A percentile compares a stretch with the other conserved stretches of the same genome.
phyloP scores from a whole-genome alignment of 129 eudicot species.

The Solidago caesia region DNA sequence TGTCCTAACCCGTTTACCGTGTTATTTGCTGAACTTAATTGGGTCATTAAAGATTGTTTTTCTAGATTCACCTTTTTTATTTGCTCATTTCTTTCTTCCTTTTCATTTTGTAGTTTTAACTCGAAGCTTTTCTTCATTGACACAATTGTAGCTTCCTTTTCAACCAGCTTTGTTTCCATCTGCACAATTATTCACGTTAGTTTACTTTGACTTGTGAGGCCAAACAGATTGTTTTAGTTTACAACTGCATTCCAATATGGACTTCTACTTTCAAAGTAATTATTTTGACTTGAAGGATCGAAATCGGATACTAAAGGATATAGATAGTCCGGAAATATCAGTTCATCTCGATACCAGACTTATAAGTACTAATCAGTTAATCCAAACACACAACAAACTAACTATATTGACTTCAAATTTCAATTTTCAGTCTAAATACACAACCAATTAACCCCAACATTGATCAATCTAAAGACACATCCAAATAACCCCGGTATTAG shows the following conservation, averaged over 20 bases:
- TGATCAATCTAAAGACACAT: conserved; percentile 9
- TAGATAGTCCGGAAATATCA: too few species aligned
- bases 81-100: conserved; percentile 49
- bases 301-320: too few species aligned
- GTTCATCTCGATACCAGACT: too few species aligned
- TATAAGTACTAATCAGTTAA: too few species aligned
- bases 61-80: conserved; percentile 54
- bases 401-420: neutral
- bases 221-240: conserved; percentile 13
- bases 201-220: conserved; percentile 14
- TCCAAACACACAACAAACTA: neutral
- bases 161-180: conserved; percentile 56
- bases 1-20: conserved; percentile 50
- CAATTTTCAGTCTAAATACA: too few species aligned
- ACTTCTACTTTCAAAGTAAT: neutral
- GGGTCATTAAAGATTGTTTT: conserved; percentile 50
- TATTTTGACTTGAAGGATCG: neutral
- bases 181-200: conserved; percentile 23
- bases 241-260: neutral
- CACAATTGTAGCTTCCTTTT: conserved; percentile 60
- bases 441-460: too few species aligned
- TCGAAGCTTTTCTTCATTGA: conserved; percentile 62
- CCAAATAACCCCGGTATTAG: neutral
- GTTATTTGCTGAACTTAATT: conserved; percentile 60
- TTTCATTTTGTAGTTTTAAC: conserved; percentile 49